Base-by-base conservation (phyloP, 2,329 filamentous ascomycete species). In the Diaporthe destruens region DNA sequence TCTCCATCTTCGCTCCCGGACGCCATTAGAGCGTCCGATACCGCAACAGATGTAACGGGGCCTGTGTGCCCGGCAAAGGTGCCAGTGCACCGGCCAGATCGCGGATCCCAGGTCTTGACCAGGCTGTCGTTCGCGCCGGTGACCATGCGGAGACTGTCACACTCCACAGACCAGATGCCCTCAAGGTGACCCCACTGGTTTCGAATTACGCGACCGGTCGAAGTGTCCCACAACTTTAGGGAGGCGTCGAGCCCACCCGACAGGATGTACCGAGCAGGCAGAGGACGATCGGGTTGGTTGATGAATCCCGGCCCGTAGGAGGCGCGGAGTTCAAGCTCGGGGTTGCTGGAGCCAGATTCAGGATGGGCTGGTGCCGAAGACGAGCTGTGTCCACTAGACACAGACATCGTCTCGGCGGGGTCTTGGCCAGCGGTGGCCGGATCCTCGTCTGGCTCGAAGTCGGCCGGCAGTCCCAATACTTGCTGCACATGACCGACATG, bases 181-280 rank as follows among this genome's bases (percentile, higher is more conserved):
- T 99, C 96, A 29, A 99, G 89, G 79, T 99, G 96, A 0, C 96
- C 96, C 80, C 98, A 99, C 86, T 98, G 97, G 42, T 94, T 97
- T 74, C 94, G 93, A 44, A 98, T 87, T 78, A 94, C 98, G 75
- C 90, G 90, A 49, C 94, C 94, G 0, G 93, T 93, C 6, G 89
- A 89, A 1, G 95, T 93, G 80, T 98, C 94, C 96, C 96, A 99
- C 25, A 98, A 88, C 14, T 96, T 92, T 75, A 98, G 94, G 0
- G 95, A 98, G 72, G 92, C 93, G 81, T 99, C 96, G 23, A 99
- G 88, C 0, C 94, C 95, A 66, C 94, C 95, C 0, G 95, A 98
- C 59, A 98, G 88, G 87, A 99, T 98, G 82, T 98, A 98, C 6
- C 92, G 90, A 0, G 95, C 94, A 18, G 96, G 96, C 12, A 92